Evolutionary conservation across 768 basidiomycete species (phyloP).

Genomic region (Ramaria rubella): DNA sequence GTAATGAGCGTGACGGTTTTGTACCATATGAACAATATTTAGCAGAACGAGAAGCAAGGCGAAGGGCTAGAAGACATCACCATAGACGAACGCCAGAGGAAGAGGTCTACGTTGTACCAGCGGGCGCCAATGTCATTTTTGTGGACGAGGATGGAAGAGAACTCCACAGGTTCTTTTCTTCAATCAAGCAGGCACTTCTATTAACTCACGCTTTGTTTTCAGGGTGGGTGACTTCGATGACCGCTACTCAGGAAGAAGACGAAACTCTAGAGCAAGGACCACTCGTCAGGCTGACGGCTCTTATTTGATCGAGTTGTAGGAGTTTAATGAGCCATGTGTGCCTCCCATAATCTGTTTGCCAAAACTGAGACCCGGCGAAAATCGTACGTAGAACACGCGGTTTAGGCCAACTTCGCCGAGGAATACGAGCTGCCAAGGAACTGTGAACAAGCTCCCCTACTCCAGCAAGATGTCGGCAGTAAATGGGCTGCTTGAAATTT

Average conservation of each 20-base stretch:
- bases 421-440: too few relatives aligned
- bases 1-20: conserved; percentile 12
- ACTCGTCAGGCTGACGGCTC: conserved; percentile 10
- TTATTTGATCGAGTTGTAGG: conserved; percentile 7
- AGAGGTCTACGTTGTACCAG: conserved; percentile 58
- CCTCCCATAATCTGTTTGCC: background rate
- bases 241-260: conserved; percentile 21
- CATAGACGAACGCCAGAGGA: conserved; percentile 28
- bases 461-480: too few relatives aligned
- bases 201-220: background rate
- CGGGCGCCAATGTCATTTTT: conserved; percentile 59
- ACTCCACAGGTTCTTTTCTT: conserved; percentile 13
- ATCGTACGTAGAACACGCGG: background rate
- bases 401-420: background rate
- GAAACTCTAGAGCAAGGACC: conserved; percentile 26
- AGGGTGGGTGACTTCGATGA: conserved; percentile 50
- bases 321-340: background rate
- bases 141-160: conserved; percentile 40
- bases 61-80: background rate
- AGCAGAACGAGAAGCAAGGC: background rate
- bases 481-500: too few relatives aligned
- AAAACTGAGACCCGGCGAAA: background rate
- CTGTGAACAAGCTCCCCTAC: too few relatives aligned
- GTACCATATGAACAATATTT: conserved; percentile 12
- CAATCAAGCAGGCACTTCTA: too few relatives aligned